Evolutionary conservation across 2,329 filamentous ascomycete genomes (phyloP), one percentile per base, ranked within the genome.

Genomic region (Exophiala aquamarina): DNA sequence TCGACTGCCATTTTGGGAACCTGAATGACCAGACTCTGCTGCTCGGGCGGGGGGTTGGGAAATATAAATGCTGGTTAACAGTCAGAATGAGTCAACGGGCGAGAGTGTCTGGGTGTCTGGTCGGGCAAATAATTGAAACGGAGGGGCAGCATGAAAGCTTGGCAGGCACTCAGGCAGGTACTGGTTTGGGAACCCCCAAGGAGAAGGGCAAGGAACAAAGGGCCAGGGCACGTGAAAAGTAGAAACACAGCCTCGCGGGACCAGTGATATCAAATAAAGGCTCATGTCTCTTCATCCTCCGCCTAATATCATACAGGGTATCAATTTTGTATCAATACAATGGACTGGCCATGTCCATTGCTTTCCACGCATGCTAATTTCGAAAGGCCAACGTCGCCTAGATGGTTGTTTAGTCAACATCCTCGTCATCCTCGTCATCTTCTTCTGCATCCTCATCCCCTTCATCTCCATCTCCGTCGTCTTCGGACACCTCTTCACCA

Each of bases 1-100:
- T 92, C 82, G 74, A 97, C 92, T 64, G 86, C 89, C 86, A 91
- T 89, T 61, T 64, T 67, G 39, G 18, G n/a, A 17, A 14, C 14
- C 2, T 15, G n/a, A 17, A 21, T 17, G 14, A 19, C 13, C 35
- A 28, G 34, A 32, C 14, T 15, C 19, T n/a, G 33, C 33, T 4
- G 28, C 7, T 37, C 33, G 15, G 17, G 42, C 7, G n/a, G 18
- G 17, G 17, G 32, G 32, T 7, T 14, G 32, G 6, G 32, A 31
- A n/a, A 31, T 31, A 31, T 31, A 31, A n/a, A 11, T 26, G 23
- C 6, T 11, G 11, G 23, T 26, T 11, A 26, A 26, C 6, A 26
- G 23, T 26, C 23, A 26, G 23, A 26, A 26, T 26, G 23, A 26
- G 23, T 26, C 23, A 26, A 26, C 23, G 6, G 11, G 23, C 23